phyloP scores from a whole-genome alignment of 306 rosid genomes.

The Trichosanthes truncata region DNA sequence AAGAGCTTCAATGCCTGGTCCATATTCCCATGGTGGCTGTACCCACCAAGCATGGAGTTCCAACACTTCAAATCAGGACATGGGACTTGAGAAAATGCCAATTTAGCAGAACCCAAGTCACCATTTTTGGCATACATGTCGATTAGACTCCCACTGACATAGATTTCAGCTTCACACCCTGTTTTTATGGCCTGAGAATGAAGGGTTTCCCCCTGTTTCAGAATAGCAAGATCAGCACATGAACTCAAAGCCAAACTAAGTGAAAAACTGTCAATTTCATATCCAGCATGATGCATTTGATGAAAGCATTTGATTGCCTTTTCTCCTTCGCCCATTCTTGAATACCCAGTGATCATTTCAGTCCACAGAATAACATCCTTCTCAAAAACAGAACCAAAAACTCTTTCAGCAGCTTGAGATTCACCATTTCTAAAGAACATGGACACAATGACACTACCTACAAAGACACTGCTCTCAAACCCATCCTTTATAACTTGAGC shows the following conservation, averaged over 20 bases:
- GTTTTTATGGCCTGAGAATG: conserved; percentile 56
- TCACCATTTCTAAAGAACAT: conserved; percentile 64
- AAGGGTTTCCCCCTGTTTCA: conserved; percentile 70
- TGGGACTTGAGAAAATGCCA: conserved; percentile 41
- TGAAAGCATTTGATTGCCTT: conserved; percentile 40
- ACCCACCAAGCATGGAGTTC: conserved; percentile 94
- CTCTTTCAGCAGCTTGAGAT: conserved; percentile 37
- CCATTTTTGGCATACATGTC: conserved; percentile 91
- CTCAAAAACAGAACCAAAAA: conserved; percentile 34
- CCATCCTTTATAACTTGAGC: conserved; percentile 57
- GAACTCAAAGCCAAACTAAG: conserved; percentile 64
- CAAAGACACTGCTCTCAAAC: conserved; percentile 40
- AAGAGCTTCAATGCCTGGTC: conserved; percentile 53
- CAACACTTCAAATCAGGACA: conserved; percentile 72
- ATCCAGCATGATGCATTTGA: conserved; percentile 45
- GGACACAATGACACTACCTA: conserved; percentile 61
- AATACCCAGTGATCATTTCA: conserved; percentile 62
- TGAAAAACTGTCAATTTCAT: conserved; percentile 43
- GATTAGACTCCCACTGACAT: conserved; percentile 67
- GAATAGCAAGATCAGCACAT: conserved; percentile 64
- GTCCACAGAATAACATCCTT: conserved; percentile 85
- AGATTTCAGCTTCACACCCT: conserved; percentile 52
- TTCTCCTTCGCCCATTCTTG: conserved; percentile 41
- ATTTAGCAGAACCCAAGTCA: conserved; percentile 37
- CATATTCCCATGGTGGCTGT: conserved; percentile 65